Conservation (phyloP, 1,139 yeast genomes). For the Protomyces arabidopsidicola region DNA sequence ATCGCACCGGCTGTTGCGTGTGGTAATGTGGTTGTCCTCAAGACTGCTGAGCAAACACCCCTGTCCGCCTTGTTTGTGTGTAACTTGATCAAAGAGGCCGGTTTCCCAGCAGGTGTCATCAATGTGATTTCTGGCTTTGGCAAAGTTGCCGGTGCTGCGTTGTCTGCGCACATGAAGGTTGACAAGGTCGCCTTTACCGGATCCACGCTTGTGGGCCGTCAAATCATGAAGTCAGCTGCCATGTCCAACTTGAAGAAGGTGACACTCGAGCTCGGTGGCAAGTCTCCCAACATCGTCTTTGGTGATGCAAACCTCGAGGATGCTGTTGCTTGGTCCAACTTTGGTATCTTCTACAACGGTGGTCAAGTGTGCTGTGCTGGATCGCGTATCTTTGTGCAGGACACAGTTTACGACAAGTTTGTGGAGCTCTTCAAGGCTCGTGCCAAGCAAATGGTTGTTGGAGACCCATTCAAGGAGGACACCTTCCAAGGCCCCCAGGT, state of each 20-base stretch:
- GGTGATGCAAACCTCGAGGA: slow-evolving; percentile 63
- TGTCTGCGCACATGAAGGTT: slow-evolving; percentile 61
- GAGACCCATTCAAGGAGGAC: slow-evolving; percentile 69
- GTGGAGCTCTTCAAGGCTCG: slow-evolving; percentile 52
- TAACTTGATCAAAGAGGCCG: slow-evolving; percentile 59
- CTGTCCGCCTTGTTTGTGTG: slow-evolving; percentile 67
- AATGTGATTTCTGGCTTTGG: slow-evolving; percentile 77
- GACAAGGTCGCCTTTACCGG: slow-evolving; percentile 83
- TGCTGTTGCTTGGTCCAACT: slow-evolving; percentile 57
- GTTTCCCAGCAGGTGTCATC: slow-evolving; percentile 74
- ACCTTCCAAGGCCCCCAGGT: slow-evolving; percentile 85
- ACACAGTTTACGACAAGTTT: slow-evolving; percentile 64
- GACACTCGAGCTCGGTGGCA: slow-evolving; percentile 81
- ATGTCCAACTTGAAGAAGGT: slow-evolving; percentile 66
- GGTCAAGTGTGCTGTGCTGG: slow-evolving; percentile 92
- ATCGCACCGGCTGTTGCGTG: slow-evolving; percentile 78
- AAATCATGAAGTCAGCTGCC: slow-evolving; percentile 68
- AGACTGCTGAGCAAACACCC: slow-evolving; percentile 81
- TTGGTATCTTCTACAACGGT: slow-evolving; percentile 71
- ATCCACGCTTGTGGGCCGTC: slow-evolving; percentile 75
- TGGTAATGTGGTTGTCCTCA: slow-evolving; percentile 74
- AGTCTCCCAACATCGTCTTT: slow-evolving; percentile 75
- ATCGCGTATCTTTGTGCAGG: slow-evolving; percentile 74
- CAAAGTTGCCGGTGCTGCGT: slow-evolving; percentile 69
- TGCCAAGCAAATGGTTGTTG: slow-evolving; percentile 50